These are phyloP conservation scores for Suillus decipiens DNA, from an alignment of 768 basidiomycete genomes.

Conservation along the genomic window DNA sequence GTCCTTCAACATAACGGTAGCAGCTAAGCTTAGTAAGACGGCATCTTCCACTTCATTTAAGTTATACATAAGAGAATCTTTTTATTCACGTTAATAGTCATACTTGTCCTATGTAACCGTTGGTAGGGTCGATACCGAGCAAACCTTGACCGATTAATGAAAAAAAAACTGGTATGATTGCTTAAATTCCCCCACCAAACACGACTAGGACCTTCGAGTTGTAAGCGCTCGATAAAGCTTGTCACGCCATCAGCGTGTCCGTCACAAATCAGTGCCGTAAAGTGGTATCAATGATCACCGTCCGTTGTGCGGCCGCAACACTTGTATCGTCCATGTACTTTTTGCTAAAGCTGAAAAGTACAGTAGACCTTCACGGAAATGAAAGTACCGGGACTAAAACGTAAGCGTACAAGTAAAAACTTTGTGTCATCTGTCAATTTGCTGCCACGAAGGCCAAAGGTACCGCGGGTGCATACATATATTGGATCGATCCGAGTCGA, in stretches of 20 bases:
- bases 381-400: neutral
- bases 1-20: constrained; percentile 19
- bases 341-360: neutral
- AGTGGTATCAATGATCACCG: neutral
- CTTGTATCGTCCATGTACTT: neutral
- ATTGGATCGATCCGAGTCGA: neutral
- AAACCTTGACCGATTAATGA: neutral
- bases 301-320: neutral
- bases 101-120: neutral
- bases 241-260: neutral
- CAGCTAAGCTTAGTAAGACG: constrained; percentile 32
- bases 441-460: neutral
- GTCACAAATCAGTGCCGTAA: neutral
- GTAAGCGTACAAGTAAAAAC: neutral
- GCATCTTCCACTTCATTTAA: constrained; percentile 26
- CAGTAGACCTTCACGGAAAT: neutral
- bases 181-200: neutral
- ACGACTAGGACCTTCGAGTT: neutral
- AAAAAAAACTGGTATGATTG: neutral
- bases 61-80: constrained; percentile 1
- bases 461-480: neutral
- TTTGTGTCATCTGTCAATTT: neutral
- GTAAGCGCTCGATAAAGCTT: neutral
- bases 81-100: neutral
- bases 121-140: neutral